These are phyloP conservation scores for Aspergillus pseudonomiae DNA, from an alignment of 2,329 filamentous ascomycete species.

Conservation along the genomic window DNA sequence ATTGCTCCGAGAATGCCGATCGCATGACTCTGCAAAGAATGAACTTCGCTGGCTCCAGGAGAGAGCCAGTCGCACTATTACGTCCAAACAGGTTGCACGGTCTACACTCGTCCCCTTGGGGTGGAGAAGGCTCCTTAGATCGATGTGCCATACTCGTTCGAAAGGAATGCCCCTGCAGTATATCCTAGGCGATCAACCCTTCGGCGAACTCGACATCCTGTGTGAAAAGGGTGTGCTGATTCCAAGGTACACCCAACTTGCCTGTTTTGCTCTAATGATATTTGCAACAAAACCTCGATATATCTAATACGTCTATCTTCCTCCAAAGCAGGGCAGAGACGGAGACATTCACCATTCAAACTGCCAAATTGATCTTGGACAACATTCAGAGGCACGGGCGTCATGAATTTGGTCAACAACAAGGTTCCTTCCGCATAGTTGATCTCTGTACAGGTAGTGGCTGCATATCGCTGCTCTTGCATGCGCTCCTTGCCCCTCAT, in stretches of 20 bases:
- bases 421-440: constrained; percentile 60
- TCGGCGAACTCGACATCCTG: constrained; percentile 77
- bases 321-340: constrained; percentile 65
- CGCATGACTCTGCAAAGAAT: background rate
- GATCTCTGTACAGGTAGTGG: constrained; percentile 92
- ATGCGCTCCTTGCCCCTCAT: constrained; percentile 58
- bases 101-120: constrained; percentile 12
- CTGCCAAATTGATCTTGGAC: constrained; percentile 52
- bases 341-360: constrained; percentile 65
- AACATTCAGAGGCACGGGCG: constrained; percentile 5
- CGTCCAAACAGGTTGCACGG: background rate
- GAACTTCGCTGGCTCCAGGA: constrained; percentile 9
- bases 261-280: background rate
- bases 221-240: constrained; percentile 82
- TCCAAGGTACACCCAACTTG: constrained; percentile 58
- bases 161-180: constrained; percentile 85
- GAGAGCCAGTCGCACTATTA: background rate
- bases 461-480: constrained; percentile 80
- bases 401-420: background rate
- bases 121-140: constrained; percentile 37
- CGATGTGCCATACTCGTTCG: constrained; percentile 48
- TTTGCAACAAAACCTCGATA: background rate
- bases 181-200: constrained; percentile 83
- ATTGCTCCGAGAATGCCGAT: constrained; percentile 2
- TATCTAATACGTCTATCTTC: background rate